Evolutionary conservation across 805 yeast genomes (phyloP), one percentile per base, ranked within the genome.

Genomic region (Saccharomycopsis sp.): DNA sequence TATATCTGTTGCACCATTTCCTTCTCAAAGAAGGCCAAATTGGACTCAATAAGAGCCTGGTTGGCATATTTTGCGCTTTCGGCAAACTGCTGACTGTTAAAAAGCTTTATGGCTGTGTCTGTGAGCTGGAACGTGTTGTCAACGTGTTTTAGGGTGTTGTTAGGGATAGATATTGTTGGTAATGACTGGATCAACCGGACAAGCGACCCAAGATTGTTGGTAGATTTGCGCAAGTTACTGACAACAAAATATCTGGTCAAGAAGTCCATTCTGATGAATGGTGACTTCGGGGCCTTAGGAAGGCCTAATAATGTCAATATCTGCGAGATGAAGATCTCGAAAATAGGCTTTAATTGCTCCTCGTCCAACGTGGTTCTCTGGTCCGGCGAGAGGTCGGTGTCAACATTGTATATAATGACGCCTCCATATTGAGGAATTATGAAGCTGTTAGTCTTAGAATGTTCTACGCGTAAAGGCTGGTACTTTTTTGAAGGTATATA

Each of bases 1-100:
- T 88, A 91, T 58, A 87, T 89, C 68, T 93, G 97, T 67, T 90
- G 96, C 29, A 94, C 89, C 97, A 94, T 93, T 69, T 87, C 92
- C 65, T 89, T 88, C 65, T 93, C 96, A 70, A 93, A 93, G 66
- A 93, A 93, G 0, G 98, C 97, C 20, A 68, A 63, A 63, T 84
- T 79, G 0, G 97, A 87, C 52, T 78, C 72, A 14, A 73, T 67
- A 50, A 84, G 75, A 0, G 96, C 89, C n/a, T 69, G 65, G 14
- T 85, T 78, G 0, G 83, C 76, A 15, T 56, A 52, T 3, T 64
- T 50, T 15, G 81, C 75, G 1, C 78, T 77, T 23, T 64, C 59
- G 52, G 70, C 68, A 68, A 77, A 79, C 17, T 75, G 64, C 24
- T 72, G 71, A 15, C 23, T 19, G 1, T 64, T 64, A 3, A 75